Percentiles rank a stretch among this genome's conserved stretches.
Evolutionary conservation across 2,329 filamentous ascomycete genomes (phyloP).

Genomic region (Cucurbitaria berberidis): DNA sequence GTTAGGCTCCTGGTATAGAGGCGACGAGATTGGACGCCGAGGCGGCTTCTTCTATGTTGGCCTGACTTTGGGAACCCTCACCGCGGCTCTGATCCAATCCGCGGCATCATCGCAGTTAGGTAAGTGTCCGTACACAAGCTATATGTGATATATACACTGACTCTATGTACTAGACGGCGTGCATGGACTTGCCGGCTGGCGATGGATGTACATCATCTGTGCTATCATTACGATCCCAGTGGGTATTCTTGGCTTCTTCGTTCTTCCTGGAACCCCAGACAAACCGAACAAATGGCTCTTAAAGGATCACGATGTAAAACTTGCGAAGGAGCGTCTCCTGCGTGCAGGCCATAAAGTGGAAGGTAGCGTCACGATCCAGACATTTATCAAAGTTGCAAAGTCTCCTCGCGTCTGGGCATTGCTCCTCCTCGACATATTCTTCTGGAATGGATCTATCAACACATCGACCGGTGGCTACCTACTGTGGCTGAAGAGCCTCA

Average conservation of each 20-base stretch:
- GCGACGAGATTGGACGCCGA: slow-evolving; percentile 52
- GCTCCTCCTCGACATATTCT: slow-evolving; percentile 60
- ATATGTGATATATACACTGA: not conserved
- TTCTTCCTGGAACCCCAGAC: slow-evolving; percentile 60
- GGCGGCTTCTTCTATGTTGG: slow-evolving; percentile 62
- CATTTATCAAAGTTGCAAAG: slow-evolving; percentile 29
- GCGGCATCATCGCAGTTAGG: slow-evolving; percentile 55
- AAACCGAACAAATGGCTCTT: slow-evolving; percentile 58
- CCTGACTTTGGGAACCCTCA: slow-evolving; percentile 59
- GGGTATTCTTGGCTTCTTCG: slow-evolving; percentile 57
- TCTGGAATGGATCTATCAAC: slow-evolving; percentile 62
- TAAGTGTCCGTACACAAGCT: not conserved
- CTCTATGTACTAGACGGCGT: slow-evolving; percentile 55
- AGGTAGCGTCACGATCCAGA: slow-evolving; percentile 26
- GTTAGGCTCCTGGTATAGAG: slow-evolving; percentile 57
- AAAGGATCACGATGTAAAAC: slow-evolving; percentile 54
- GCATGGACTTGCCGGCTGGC: slow-evolving; percentile 48
- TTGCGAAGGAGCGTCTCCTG: slow-evolving; percentile 56
- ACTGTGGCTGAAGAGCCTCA: slow-evolving; percentile 64
- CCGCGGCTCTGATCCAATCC: slow-evolving; percentile 56
- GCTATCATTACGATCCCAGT: slow-evolving; percentile 63
- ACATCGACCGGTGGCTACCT: slow-evolving; percentile 59
- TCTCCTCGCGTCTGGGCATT: slow-evolving; percentile 60
- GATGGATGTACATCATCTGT: slow-evolving; percentile 48
- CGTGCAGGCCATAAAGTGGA: slow-evolving; percentile 49